A percentile compares a stretch with the other conserved stretches of the same genome.
phyloP scores from a whole-genome alignment of 805 yeast genomes.

The Candida lessepsii region DNA sequence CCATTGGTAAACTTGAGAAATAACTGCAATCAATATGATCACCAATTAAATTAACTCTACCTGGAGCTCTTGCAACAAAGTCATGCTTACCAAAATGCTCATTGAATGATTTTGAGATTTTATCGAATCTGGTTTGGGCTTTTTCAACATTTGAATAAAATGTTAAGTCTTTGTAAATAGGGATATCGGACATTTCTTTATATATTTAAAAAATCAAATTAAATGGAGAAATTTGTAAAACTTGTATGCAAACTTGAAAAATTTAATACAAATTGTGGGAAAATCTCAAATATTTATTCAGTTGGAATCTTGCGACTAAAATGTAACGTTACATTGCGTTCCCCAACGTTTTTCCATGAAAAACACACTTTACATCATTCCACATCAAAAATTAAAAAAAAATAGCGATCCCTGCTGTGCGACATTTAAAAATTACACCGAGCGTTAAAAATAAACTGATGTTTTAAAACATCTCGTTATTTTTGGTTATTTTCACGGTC shows the following conservation, averaged over 20 bases:
- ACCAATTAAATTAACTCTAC: slow-evolving; percentile 72
- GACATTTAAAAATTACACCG: not conserved
- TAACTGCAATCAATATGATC: slow-evolving; percentile 72
- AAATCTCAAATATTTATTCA: slow-evolving; percentile 7
- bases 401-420: not conserved
- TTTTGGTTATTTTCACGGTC: too few relatives aligned
- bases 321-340: slow-evolving; percentile 11
- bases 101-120: slow-evolving; percentile 23
- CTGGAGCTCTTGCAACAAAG: slow-evolving; percentile 65
- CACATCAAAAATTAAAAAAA: not conserved
- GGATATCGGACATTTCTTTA: slow-evolving; percentile 24
- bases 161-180: slow-evolving; percentile 31
- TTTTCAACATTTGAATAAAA: slow-evolving; percentile 32
- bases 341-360: slow-evolving; percentile 1
- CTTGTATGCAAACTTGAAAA: not conserved
- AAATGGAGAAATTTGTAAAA: not conserved
- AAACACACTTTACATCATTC: slow-evolving; percentile 1
- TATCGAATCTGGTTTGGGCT: slow-evolving; percentile 27
- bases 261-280: not conserved
- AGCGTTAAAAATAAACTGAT: too few relatives aligned
- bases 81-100: slow-evolving; percentile 33
- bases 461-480: too few relatives aligned
- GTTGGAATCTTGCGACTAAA: slow-evolving; percentile 1
- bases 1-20: slow-evolving; percentile 71
- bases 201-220: not conserved